A percentile compares a stretch with the other conserved stretches of the same genome.
Conservation (phyloP, 345 rosid genomes). For the Sonneratia caseolaris region DNA sequence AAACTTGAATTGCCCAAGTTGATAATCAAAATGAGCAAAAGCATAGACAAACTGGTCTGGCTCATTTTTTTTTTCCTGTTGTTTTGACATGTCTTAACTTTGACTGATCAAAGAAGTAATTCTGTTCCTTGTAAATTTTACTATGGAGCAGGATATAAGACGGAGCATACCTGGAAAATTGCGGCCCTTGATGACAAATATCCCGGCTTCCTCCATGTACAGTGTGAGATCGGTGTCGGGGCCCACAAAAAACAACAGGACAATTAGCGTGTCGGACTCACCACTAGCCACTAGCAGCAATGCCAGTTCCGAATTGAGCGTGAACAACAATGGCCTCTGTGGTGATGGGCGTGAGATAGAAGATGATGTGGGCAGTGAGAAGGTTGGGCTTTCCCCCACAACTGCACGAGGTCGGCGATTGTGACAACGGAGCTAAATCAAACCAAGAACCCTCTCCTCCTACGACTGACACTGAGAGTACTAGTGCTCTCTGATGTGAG, state of each 20-base stretch:
- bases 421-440: background rate
- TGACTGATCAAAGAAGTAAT: background rate
- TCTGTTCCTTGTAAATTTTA: background rate
- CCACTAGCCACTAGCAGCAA: conserved; percentile 93
- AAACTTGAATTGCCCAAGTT: background rate
- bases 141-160: conserved; percentile 73
- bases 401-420: conserved; percentile 47
- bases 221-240: conserved; percentile 95
- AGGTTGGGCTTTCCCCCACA: conserved; percentile 57
- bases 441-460: too few species aligned
- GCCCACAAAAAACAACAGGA: conserved; percentile 51
- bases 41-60: background rate
- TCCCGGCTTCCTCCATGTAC: conserved; percentile 94
- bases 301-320: conserved; percentile 91
- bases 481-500: too few species aligned
- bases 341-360: conserved; percentile 50
- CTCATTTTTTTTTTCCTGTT: background rate
- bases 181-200: conserved; percentile 83
- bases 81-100: background rate
- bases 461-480: too few species aligned
- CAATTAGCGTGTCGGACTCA: conserved; percentile 63
- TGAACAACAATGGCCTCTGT: conserved; percentile 48
- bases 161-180: conserved; percentile 79
- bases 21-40: background rate
- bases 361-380: conserved; percentile 52